Evolutionary conservation across 116 monocot species (phyloP).

Genomic region (Iris pallida): DNA sequence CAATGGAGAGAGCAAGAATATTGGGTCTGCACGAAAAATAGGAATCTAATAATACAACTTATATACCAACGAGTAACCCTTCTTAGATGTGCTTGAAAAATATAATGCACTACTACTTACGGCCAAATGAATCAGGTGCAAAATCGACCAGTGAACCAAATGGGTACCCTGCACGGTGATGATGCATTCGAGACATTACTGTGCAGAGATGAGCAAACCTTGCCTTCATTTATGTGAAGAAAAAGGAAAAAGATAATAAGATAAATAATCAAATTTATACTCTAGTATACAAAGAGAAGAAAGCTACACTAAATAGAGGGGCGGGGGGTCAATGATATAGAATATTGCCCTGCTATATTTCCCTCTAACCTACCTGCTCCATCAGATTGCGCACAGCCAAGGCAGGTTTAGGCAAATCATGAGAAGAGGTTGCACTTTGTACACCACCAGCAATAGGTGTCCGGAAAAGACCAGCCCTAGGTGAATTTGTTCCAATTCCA

Average conservation of each 20-base stretch:
- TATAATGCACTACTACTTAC: constrained; percentile 36
- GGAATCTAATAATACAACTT: constrained; percentile 8
- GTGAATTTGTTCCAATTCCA: constrained; percentile 21
- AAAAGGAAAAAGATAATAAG: constrained; percentile 1
- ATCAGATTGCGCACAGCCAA: constrained; percentile 94
- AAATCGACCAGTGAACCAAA: constrained; percentile 99
- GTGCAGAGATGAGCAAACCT: constrained; percentile 94
- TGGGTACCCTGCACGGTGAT: constrained; percentile 77
- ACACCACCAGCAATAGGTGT: constrained; percentile 75
- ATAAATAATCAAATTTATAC: too few species aligned
- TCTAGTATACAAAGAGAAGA: too few species aligned
- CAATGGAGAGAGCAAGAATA: constrained; percentile 83
- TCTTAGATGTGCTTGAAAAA: background rate
- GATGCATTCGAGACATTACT: constrained; percentile 95
- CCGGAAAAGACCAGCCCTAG: constrained; percentile 50
- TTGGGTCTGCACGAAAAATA: constrained; percentile 63
- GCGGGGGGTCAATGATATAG: background rate
- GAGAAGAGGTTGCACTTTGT: constrained; percentile 50
- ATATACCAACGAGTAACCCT: constrained; percentile 6
- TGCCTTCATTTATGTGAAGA: constrained; percentile 37
- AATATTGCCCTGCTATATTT: too few species aligned
- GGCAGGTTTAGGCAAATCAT: constrained; percentile 86
- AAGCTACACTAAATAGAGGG: too few species aligned
- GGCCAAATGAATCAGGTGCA: constrained; percentile 79
- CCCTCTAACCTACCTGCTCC: constrained; percentile 61